A percentile compares a stretch with the other conserved stretches of the same genome.
Conservation (phyloP, 1,284 basidiomycete species). For the Apiotrichum veenhuisii region DNA sequence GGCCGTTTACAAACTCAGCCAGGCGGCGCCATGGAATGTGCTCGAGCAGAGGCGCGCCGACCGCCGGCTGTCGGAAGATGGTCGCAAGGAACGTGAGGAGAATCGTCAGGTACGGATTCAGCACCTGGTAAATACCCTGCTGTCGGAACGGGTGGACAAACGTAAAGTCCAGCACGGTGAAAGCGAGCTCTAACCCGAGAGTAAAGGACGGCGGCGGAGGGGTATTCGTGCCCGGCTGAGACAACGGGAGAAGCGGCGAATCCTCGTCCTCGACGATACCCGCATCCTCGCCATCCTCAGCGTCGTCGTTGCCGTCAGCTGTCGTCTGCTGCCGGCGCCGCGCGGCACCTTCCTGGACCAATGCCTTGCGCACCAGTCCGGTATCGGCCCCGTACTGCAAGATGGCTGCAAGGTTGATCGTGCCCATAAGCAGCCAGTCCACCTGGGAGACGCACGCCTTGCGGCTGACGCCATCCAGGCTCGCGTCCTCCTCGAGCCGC, state of each 20-base stretch:
- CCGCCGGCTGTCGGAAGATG: conserved; percentile 62
- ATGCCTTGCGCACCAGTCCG: conserved; percentile 62
- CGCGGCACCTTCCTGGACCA: conserved; percentile 44
- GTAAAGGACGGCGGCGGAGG: conserved; percentile 62
- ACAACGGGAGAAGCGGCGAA: neutral
- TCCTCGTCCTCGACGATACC: conserved; percentile 9
- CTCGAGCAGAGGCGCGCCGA: conserved; percentile 64
- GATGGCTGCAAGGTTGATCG: conserved; percentile 73
- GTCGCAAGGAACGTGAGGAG: conserved; percentile 84
- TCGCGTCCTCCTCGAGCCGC: conserved; percentile 63
- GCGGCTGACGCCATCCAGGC: conserved; percentile 56
- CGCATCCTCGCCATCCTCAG: conserved; percentile 5
- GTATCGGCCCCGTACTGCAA: conserved; percentile 82
- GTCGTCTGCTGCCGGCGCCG: conserved; percentile 55
- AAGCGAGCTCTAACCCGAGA: conserved; percentile 72
- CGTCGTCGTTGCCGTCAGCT: conserved; percentile 40
- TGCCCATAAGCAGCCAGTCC: conserved; percentile 94
- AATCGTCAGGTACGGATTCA: conserved; percentile 83
- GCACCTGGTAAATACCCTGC: conserved; percentile 59
- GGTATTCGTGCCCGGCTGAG: conserved; percentile 24
- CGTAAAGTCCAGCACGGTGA: conserved; percentile 69
- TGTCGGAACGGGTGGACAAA: conserved; percentile 61
- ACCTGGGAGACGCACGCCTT: conserved; percentile 60
- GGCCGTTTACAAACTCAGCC: conserved; percentile 58
- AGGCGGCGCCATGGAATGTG: conserved; percentile 81